Evolutionary conservation across 177 flowering plant genomes (phyloP), one percentile per base, ranked within the genome.

Genomic region (Vitis hybrid): DNA sequence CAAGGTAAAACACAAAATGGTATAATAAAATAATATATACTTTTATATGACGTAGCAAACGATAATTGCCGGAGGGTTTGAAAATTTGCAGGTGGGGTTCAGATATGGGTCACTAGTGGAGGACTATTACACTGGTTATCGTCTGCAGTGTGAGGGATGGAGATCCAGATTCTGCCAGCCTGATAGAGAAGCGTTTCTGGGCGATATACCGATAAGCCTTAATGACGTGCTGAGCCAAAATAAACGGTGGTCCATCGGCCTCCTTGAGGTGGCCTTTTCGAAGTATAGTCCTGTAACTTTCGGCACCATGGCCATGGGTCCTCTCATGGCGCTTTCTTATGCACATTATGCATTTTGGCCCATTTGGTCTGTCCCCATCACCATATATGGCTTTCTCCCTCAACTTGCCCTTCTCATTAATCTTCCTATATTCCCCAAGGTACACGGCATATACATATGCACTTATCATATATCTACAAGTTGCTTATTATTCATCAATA

Each of bases 61-160:
- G 30, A 26, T 26, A 26, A 26, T 48, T 56, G 48, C 11, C 0
- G 3, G 13, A 21, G 62, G 7, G 58, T 7, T 12, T 39, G 50
- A 2, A 51, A 69, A 56, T 72, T 52, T 58, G 69, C 74, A 88
- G 92, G 59, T 86, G 30, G 92, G 92, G 0, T 80, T 85, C 52
- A 68, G 82, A 62, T 89, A 89, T 62, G 93, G 93, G 19, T 81
- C 89, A 0, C 67, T 86, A 60, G 82, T 81, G 0, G 93, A 89
- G 74, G 93, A 89, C 70, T 81, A 67, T 64, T 75, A 76, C 70
- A 86, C 91, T 0, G 91, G 93, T 0, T 87, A 75, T 56, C 55
- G 73, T 12, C 67, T 86, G 71, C 84, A 84, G 7, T 83, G 88
- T 39, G 83, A 84, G 51, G 93, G 93, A 45, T 89, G 93, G 93